These are phyloP conservation scores for Mortierella claussenii DNA, from an alignment of 192 early-diverging fungal genomes.

Conservation along the genomic window DNA sequence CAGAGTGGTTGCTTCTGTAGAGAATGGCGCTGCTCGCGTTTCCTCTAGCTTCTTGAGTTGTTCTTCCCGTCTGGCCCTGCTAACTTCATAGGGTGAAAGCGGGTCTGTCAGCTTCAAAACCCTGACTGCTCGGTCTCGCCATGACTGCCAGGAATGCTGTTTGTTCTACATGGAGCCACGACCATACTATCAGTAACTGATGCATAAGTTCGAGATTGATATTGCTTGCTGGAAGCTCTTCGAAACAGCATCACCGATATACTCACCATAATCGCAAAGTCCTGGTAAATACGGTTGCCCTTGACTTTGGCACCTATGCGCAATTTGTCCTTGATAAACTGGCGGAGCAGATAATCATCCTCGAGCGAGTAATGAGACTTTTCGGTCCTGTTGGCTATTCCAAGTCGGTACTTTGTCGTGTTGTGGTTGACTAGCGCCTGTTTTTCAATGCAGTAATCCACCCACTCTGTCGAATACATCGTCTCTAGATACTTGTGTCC, in stretches of 20 bases:
- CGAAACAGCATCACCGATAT: not conserved
- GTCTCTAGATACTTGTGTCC: conserved; percentile 4
- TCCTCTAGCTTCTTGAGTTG: conserved; percentile 6
- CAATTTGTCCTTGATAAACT: conserved; percentile 6
- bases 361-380: not conserved
- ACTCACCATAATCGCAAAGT: conserved; percentile 13
- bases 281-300: conserved; percentile 26
- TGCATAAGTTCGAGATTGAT: not conserved
- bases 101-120: conserved; percentile 11
- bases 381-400: not conserved
- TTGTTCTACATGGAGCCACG: conserved; percentile 11
- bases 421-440: not conserved
- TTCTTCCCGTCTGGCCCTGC: conserved; percentile 19
- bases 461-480: conserved; percentile 29
- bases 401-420: conserved; percentile 6
- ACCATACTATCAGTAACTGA: not conserved
- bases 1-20: no score
- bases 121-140: conserved; percentile 23
- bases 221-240: not conserved
- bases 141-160: conserved; percentile 22
- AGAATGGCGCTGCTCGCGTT: no score
- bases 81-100: conserved; percentile 3
- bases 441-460: conserved; percentile 13
- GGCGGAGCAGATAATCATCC: conserved; percentile 10
- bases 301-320: not conserved